phyloP scores from a whole-genome alignment of 129 eudicot species.

The Apium graveolens region DNA sequence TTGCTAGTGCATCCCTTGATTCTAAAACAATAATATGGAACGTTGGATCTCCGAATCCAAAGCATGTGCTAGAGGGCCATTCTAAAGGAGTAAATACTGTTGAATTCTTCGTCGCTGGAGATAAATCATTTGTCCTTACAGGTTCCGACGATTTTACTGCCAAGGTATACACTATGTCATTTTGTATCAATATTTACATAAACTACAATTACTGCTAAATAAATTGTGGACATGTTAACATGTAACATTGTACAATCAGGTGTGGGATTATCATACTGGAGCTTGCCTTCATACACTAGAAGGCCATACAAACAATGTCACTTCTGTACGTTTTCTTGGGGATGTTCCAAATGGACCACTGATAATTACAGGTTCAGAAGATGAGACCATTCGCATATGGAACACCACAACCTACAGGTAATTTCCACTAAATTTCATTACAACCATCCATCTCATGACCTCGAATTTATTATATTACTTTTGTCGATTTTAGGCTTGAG shows the following conservation, averaged over 20 bases:
- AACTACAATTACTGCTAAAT: background rate
- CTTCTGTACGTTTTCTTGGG: background rate
- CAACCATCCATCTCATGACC: background rate
- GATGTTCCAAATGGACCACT: background rate
- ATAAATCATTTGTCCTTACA: background rate
- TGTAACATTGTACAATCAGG: background rate
- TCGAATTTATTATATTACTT: background rate
- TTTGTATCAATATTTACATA: background rate
- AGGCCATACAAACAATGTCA: slow-evolving; percentile 9
- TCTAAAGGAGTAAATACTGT: slow-evolving; percentile 9
- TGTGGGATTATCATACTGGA: slow-evolving; percentile 3
- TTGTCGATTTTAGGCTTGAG: background rate
- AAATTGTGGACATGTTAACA: background rate
- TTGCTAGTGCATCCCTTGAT: slow-evolving; percentile 39
- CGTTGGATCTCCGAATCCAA: background rate
- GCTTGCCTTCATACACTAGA: slow-evolving; percentile 3
- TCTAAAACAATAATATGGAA: slow-evolving; percentile 9
- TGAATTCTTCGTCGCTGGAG: background rate
- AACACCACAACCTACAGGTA: slow-evolving; percentile 1
- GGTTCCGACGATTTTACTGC: slow-evolving; percentile 1
- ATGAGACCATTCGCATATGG: slow-evolving; percentile 10
- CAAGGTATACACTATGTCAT: background rate
- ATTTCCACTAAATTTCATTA: background rate
- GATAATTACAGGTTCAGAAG: slow-evolving; percentile 7
- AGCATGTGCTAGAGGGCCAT: slow-evolving; percentile 5